Evolutionary conservation across 139 green algal genomes (phyloP), one percentile per base, ranked within the genome.

Genomic region (Mesostigma viride): DNA sequence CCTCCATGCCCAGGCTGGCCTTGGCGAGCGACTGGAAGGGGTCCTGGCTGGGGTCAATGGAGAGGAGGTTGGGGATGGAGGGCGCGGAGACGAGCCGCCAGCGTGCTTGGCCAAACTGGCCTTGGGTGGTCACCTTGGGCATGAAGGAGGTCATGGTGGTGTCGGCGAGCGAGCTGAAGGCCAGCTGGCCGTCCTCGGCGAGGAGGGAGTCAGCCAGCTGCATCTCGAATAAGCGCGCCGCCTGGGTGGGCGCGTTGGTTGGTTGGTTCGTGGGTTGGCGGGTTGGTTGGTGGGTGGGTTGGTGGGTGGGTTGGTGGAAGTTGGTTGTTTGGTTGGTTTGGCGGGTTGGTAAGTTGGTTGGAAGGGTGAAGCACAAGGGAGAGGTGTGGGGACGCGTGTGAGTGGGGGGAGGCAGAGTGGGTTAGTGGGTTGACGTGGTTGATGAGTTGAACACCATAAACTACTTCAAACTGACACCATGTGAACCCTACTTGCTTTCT

Each of bases 91-190:
- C 88, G 22, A 97, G 80, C 5, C 91, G 81, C 89, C 91, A 97
- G n/a, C 84, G 67, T 27, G 87, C 85, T 69, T 86, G 82, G 2
- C 87, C 87, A 60, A 95, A 80, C 71, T 91, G 82, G 0, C 92
- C 92, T n/a, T 74, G 83, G 1, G 89, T 95, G 79, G 98, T 90
- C 31, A 98, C 84, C 70, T 90, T 92, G 45, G 92, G 92, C 83
- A 97, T 84, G 59, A 98, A 74, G 2, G 82, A 90, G 33, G 76
- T 75, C 34, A 95, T 81, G 1, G 92, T 95, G 58, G 80, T 83
- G 27, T 83, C 82, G 0, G 92, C 92, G 35, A 98, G 82, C 44
- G 81, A 85, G 35, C 72, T 78, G 53, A 98, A 84, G 31, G 91
- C 89, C 35, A 98, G 79, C 76, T 92, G 89, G 2, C 92, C 92